phyloP scores from a whole-genome alignment of 1,284 basidiomycete genomes.

The Volvariella surrecta region DNA sequence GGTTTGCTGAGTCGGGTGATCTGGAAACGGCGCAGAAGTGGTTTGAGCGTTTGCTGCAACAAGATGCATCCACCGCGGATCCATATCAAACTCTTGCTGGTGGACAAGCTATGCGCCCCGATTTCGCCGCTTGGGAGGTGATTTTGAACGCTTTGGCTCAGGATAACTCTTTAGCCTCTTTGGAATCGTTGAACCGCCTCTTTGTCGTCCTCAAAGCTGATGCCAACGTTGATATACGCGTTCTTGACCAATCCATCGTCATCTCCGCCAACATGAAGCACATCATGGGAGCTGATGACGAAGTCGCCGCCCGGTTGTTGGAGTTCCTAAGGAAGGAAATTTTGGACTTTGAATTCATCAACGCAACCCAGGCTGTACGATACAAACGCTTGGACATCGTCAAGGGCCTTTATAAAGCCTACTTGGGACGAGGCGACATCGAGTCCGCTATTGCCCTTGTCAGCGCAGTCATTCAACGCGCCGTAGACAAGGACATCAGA shows the following conservation, averaged over 20 bases:
- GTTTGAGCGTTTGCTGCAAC: conserved; percentile 57
- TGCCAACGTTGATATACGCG: conserved; percentile 27
- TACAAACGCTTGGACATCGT: conserved; percentile 1
- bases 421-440: conserved; percentile 1
- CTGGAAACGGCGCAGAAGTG: conserved; percentile 56
- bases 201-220: conserved; percentile 28
- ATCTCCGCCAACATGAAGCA: conserved; percentile 31
- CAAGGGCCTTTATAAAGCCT: not conserved
- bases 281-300: conserved; percentile 9
- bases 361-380: not conserved
- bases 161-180: conserved; percentile 23
- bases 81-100: conserved; percentile 29
- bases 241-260: conserved; percentile 23
- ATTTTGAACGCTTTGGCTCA: conserved; percentile 46
- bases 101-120: conserved; percentile 40
- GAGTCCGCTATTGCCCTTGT: no score
- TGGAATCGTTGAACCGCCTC: conserved; percentile 49
- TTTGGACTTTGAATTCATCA: conserved; percentile 7
- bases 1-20: conserved; percentile 60
- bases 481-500: no score
- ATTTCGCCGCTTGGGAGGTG: conserved; percentile 37
- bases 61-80: conserved; percentile 24
- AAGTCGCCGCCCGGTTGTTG: not conserved
- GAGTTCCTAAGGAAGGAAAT: conserved; percentile 8
- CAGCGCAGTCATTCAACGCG: no score